Evolutionary conservation across 495 filamentous ascomycete genomes (phyloP).

Genomic region (Lichina pygmaea): DNA sequence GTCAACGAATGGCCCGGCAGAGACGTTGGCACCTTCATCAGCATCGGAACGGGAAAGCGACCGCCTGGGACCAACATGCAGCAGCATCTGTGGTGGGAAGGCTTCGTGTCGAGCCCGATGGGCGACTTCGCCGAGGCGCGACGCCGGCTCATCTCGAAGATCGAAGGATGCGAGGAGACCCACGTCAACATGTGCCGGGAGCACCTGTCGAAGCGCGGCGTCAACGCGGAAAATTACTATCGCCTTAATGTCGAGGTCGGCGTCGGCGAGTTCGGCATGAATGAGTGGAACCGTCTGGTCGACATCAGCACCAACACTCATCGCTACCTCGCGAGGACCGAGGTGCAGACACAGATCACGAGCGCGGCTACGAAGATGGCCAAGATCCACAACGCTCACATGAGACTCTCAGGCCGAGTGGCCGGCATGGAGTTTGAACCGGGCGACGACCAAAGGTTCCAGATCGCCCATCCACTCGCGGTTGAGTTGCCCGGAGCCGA

Average conservation of each 20-base stretch:
- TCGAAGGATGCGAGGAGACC: conserved; percentile 81
- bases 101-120: conserved; percentile 39
- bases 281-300: conserved; percentile 80
- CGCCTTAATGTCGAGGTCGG: conserved; percentile 93
- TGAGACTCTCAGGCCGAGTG: conserved; percentile 12
- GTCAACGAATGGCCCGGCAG: conserved; percentile 86
- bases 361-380: conserved; percentile 59
- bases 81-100: conserved; percentile 71
- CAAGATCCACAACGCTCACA: conserved; percentile 46
- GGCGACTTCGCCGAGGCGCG: conserved; percentile 68
- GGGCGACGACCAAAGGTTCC: conserved; percentile 6
- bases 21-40: conserved; percentile 71
- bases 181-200: conserved; percentile 63
- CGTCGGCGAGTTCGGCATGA: conserved; percentile 95
- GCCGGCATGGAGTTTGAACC: conserved; percentile 8
- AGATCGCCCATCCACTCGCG: conserved; percentile 18
- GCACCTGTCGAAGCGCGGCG: conserved; percentile 45
- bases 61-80: conserved; percentile 40
- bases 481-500: conserved; percentile 40
- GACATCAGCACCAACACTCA: conserved; percentile 84
- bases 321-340: conserved; percentile 46
- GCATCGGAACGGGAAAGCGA: conserved; percentile 75
- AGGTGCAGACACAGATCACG: conserved; percentile 47
- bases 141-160: conserved; percentile 57
- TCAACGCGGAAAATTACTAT: conserved; percentile 80